Percentiles rank a stretch among this genome's conserved stretches.
These are phyloP conservation scores for Dipteronia sinensis DNA, from an alignment of 345 rosid species.

Conservation along the genomic window DNA sequence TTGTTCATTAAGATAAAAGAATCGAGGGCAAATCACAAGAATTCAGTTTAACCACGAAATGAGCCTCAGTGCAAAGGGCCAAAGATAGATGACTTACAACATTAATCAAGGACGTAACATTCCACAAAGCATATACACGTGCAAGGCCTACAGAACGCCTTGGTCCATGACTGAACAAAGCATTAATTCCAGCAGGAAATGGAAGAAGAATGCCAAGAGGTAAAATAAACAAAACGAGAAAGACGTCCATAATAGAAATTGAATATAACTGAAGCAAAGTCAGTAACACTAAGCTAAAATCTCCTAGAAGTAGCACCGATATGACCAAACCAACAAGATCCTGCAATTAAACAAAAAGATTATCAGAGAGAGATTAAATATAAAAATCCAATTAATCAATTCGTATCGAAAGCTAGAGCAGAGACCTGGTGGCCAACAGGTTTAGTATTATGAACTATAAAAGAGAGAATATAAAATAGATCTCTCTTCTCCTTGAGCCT, in stretches of 20 bases:
- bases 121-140: constrained; percentile 96
- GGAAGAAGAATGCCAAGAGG: constrained; percentile 96
- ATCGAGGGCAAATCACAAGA: not conserved
- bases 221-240: constrained; percentile 81
- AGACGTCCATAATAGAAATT: constrained; percentile 76
- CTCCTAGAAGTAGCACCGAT: constrained; percentile 95
- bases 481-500: constrained; percentile 88
- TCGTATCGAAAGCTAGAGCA: not conserved
- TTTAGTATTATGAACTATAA: constrained; percentile 88
- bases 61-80: not conserved
- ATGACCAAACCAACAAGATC: constrained; percentile 99
- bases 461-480: constrained; percentile 81
- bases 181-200: constrained; percentile 98
- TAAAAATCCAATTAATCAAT: not conserved
- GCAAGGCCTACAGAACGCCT: constrained; percentile 98
- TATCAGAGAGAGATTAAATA: constrained; percentile 10
- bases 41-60: not conserved
- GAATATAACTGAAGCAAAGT: constrained; percentile 97
- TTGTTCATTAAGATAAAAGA: not conserved
- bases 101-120: constrained; percentile 77
- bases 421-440: constrained; percentile 98
- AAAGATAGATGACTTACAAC: constrained; percentile 61
- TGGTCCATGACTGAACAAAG: constrained; percentile 96
- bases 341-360: constrained; percentile 45
- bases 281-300: constrained; percentile 98